Percentiles rank a stretch among this genome's conserved stretches.
Conservation (phyloP, 805 yeast genomes). For the Clavispora vitiphila region DNA sequence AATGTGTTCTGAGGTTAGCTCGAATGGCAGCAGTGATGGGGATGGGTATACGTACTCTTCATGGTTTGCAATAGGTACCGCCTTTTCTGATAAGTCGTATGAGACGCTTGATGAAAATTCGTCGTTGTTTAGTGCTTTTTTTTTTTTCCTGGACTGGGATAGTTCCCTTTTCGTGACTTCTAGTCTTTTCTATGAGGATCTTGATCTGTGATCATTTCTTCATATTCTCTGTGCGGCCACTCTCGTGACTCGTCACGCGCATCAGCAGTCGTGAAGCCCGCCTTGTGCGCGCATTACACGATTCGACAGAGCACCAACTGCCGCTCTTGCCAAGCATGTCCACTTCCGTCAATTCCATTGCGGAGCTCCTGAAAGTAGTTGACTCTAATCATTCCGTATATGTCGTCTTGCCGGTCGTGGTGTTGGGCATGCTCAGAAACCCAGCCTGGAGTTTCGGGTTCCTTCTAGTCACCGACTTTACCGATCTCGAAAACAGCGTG, state of each 20-base stretch:
- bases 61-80: no score
- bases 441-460: slow-evolving; percentile 3
- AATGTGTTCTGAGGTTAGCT: slow-evolving; percentile 8
- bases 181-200: no score
- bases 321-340: no score
- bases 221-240: no score
- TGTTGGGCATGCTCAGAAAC: slow-evolving; percentile 7
- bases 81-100: no score
- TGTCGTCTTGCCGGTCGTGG: slow-evolving; percentile 11
- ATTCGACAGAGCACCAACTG: no score
- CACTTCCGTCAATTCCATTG: background rate
- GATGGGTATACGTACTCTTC: background rate
- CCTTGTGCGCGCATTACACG: no score
- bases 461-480: slow-evolving; percentile 16
- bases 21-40: background rate
- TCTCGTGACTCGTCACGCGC: background rate
- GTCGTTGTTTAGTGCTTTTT: no score
- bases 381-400: background rate
- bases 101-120: no score
- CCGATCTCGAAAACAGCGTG: slow-evolving; percentile 3
- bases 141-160: no score
- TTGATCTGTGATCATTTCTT: background rate
- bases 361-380: background rate
- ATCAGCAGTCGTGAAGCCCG: no score
- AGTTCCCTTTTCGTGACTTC: no score